Conservation (phyloP, 106 monocot genomes). For the Apostasia shenzhenica region DNA sequence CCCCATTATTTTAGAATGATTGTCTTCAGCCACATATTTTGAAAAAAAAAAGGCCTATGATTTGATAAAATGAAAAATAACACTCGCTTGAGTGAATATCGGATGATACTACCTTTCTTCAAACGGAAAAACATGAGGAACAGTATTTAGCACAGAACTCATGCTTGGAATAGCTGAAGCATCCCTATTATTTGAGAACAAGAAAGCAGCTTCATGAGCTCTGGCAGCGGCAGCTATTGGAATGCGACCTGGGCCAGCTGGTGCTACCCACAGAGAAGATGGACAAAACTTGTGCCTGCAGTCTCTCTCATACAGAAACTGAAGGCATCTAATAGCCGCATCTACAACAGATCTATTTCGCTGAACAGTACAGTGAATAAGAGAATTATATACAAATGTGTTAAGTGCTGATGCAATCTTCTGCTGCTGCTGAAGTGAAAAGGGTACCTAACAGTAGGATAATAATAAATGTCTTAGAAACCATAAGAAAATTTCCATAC, state of each 20-base stretch:
- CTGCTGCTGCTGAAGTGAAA: conserved; percentile 62
- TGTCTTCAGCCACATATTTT: too few relatives aligned
- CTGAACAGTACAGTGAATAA: conserved; percentile 35
- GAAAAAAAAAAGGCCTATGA: too few relatives aligned
- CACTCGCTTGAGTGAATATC: not conserved
- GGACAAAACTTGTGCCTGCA: conserved; percentile 83
- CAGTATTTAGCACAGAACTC: conserved; percentile 61
- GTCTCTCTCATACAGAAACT: conserved; percentile 82
- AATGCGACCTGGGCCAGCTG: conserved; percentile 50
- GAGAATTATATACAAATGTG: conserved; percentile 83
- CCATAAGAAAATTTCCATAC: not conserved
- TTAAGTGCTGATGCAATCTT: conserved; percentile 66
- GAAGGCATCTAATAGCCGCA: conserved; percentile 75
- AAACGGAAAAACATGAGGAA: conserved; percentile 97
- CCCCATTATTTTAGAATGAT: conserved; percentile 20
- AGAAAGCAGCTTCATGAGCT: conserved; percentile 74
- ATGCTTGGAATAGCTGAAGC: conserved; percentile 21
- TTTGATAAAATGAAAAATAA: too few relatives aligned
- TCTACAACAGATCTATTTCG: conserved; percentile 42
- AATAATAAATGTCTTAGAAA: conserved; percentile 8
- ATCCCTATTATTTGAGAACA: conserved; percentile 28
- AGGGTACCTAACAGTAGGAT: conserved; percentile 49
- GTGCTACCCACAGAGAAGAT: conserved; percentile 66
- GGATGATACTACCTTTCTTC: conserved; percentile 66
- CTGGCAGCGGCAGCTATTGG: conserved; percentile 87